phyloP scores from a whole-genome alignment of 495 filamentous ascomycete species.

The Rusavskia elegans region DNA sequence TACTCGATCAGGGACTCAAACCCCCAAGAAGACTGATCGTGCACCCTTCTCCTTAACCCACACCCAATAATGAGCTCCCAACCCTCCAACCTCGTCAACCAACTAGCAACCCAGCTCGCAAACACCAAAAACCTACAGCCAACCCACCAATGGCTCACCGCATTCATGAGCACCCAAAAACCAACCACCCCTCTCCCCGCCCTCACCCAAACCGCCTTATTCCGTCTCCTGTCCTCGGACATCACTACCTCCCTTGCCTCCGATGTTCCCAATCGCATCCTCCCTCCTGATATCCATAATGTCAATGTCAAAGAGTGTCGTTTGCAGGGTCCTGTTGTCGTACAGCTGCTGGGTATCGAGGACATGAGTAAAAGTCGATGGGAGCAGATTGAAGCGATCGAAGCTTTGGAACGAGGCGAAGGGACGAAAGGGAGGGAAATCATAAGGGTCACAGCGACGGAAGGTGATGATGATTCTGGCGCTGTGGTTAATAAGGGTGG shows the following conservation, averaged over 20 bases:
- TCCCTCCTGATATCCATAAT: conserved; percentile 42
- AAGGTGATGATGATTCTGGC: conserved; percentile 24
- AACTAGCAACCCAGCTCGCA: conserved; percentile 28
- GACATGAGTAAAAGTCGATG: conserved; percentile 64
- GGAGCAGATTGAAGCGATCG: conserved; percentile 75
- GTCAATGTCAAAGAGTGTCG: conserved; percentile 34
- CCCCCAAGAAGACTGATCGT: too few species aligned
- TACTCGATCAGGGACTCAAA: too few species aligned
- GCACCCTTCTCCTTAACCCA: neutral
- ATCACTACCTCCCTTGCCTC: conserved; percentile 43
- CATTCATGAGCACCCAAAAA: conserved; percentile 24
- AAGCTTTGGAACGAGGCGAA: conserved; percentile 71
- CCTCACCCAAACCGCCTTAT: conserved; percentile 61
- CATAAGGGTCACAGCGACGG: conserved; percentile 48
- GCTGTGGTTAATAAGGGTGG: conserved; percentile 11
- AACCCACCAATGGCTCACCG: conserved; percentile 27
- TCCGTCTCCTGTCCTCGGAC: conserved; percentile 67
- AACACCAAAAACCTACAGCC: conserved; percentile 27
- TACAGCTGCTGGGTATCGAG: conserved; percentile 75
- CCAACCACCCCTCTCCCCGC: conserved; percentile 51
- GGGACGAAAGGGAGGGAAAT: conserved; percentile 67
- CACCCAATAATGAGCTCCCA: neutral
- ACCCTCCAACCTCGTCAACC: conserved; percentile 1
- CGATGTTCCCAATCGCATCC: conserved; percentile 24
- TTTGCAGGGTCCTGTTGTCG: conserved; percentile 43